Percentiles rank a stretch among this genome's conserved stretches.
phyloP scores from a whole-genome alignment of 2,329 filamentous ascomycete species.

The Hirsutella rhossiliensis region DNA sequence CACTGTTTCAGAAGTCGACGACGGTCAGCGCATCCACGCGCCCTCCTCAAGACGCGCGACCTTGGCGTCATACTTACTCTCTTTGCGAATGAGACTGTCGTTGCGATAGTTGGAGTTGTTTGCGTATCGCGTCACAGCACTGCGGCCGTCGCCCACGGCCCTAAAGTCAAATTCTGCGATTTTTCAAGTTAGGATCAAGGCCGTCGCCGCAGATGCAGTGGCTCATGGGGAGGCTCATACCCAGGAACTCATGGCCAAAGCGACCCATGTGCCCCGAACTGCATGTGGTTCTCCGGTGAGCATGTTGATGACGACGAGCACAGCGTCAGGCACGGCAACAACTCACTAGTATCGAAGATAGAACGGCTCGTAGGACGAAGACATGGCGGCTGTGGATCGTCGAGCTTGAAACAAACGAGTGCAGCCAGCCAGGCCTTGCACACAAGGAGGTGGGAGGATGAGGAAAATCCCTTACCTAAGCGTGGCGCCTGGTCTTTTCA shows the following conservation, averaged over 20 bases:
- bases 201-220: not conserved
- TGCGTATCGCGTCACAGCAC: conserved; percentile 88
- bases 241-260: conserved; percentile 96
- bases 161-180: conserved; percentile 88
- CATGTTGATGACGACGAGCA: not conserved
- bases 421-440: no score
- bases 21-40: conserved; percentile 3
- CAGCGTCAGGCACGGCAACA: conserved; percentile 5
- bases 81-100: conserved; percentile 96
- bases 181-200: not conserved
- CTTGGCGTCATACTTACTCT: conserved; percentile 54
- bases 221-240: conserved; percentile 29
- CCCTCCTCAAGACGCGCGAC: not conserved
- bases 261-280: conserved; percentile 96
- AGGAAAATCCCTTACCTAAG: not conserved
- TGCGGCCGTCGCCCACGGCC: conserved; percentile 82
- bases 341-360: conserved; percentile 96
- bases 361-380: conserved; percentile 67
- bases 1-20: conserved; percentile 47
- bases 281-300: conserved; percentile 5
- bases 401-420: not conserved
- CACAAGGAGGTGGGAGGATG: not conserved
- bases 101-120: conserved; percentile 99
- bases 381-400: conserved; percentile 33
- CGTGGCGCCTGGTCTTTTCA: no score